Evolutionary conservation across 306 rosid species (phyloP), one percentile per base, ranked within the genome.

Genomic region (Glycyrrhiza uralensis): DNA sequence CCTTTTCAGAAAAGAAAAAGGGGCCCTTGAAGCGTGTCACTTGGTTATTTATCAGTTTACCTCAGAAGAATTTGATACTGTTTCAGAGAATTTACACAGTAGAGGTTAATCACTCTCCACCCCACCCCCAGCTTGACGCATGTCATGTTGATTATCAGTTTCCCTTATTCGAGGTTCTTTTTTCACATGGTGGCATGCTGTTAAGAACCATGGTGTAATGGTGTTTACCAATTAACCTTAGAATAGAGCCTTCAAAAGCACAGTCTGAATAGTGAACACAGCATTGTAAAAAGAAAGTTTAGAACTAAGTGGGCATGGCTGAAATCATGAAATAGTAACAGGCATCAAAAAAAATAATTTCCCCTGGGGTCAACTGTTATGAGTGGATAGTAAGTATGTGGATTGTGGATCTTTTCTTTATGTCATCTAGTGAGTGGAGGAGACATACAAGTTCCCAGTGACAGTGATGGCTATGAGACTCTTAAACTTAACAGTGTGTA

Each of bases 61-160:
- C 72, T 56, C n/a, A 35, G 72, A 1, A 74, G 87, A 89, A 86
- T 80, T 89, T 50, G 87, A 89, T 87, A 78, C 92, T 76, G 30
- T 78, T 69, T 67, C 76, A 79, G 80, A 82, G 74, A 77, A 67
- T 77, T 77, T 79, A 56, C 33, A 75, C 49, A 75, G 76, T 61
- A 63, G 26, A 55, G 69, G 55, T 54, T 77, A 28, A 60, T 66
- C 58, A 61, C 29, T 13, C 49, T 7, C 62, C 15, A 15, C 75
- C 56, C 36, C 46, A 60, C 51, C 58, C 29, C 38, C 66, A n/a
- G n/a, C n/a, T n/a, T n/a, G n/a, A 59, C 74, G 47, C 52, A 67
- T 83, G 87, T 67, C 86, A 66, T 60, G 72, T 75, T 79, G 33
- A 76, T 69, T 35, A 62, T 74, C 47, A 30, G 52, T 69, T 58